phyloP scores from a whole-genome alignment of 805 yeast genomes.

The Wickerhamiella nectarea region DNA sequence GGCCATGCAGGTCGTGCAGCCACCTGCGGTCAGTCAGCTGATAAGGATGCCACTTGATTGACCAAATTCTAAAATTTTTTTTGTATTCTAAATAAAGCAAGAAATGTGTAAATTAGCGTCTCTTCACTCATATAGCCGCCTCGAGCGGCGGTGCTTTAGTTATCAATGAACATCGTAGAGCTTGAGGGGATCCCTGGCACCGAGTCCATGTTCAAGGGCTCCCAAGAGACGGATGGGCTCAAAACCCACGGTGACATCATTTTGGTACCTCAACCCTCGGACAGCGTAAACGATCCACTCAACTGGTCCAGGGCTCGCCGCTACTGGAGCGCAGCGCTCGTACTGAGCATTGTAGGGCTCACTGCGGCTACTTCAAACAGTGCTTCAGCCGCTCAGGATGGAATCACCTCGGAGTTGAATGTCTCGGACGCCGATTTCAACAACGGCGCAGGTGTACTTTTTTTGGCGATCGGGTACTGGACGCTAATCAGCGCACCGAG shows the following conservation, averaged over 20 bases:
- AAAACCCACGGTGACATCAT: slow-evolving; percentile 31
- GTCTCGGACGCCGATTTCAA: slow-evolving; percentile 58
- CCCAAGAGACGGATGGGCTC: slow-evolving; percentile 14
- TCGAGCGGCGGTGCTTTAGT: not conserved
- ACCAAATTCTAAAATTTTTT: not conserved
- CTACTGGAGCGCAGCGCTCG: slow-evolving; percentile 30
- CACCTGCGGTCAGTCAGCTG: not conserved
- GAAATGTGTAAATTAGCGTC: no score
- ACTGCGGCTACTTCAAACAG: slow-evolving; percentile 49
- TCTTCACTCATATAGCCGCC: no score
- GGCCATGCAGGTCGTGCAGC: no score
- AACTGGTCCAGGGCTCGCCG: slow-evolving; percentile 46
- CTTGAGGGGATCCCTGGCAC: slow-evolving; percentile 19
- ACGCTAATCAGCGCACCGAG: slow-evolving; percentile 54
- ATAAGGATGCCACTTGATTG: not conserved
- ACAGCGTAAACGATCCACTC: slow-evolving; percentile 57
- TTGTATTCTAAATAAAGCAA: no score
- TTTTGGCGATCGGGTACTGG: slow-evolving; percentile 53
- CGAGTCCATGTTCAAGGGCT: slow-evolving; percentile 27
- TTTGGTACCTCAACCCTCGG: slow-evolving; percentile 51
- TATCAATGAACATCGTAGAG: slow-evolving; percentile 1
- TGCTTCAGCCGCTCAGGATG: slow-evolving; percentile 60
- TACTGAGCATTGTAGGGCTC: slow-evolving; percentile 32
- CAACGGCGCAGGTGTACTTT: slow-evolving; percentile 69
- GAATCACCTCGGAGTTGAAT: slow-evolving; percentile 45